phyloP scores from a whole-genome alignment of 768 basidiomycete genomes.

The Vararia minispora region DNA sequence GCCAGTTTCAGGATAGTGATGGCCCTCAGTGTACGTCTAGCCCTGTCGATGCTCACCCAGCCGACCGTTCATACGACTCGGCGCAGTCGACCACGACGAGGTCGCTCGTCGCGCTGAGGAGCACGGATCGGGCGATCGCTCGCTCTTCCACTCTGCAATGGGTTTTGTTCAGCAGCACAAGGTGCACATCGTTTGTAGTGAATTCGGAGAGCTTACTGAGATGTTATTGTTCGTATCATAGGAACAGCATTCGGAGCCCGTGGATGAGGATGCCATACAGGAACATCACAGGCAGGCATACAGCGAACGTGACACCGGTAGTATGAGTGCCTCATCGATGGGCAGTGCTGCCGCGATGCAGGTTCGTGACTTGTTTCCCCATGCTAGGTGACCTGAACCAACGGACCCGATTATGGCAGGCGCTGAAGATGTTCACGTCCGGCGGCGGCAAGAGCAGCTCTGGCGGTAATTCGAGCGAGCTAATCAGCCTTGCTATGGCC shows the following conservation, averaged over 20 bases:
- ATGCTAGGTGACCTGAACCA: too few relatives aligned
- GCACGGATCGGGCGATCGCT: conserved; percentile 45
- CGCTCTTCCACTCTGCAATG: conserved; percentile 46
- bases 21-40: conserved; percentile 16
- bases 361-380: conserved; percentile 24
- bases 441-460: conserved; percentile 25
- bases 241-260: conserved; percentile 42
- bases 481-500: conserved; percentile 82
- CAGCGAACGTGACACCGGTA: conserved; percentile 33
- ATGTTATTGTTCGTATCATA: conserved; percentile 17
- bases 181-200: conserved; percentile 20
- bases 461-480: conserved; percentile 39
- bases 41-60: too few relatives aligned
- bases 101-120: conserved; percentile 43
- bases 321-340: conserved; percentile 48
- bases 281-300: conserved; percentile 56
- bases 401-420: conserved; percentile 25
- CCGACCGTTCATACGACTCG: too few relatives aligned
- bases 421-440: conserved; percentile 57
- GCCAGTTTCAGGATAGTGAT: conserved; percentile 4
- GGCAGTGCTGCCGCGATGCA: conserved; percentile 74
- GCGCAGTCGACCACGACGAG: conserved; percentile 51
- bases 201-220: not conserved
- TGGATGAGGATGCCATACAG: conserved; percentile 57
- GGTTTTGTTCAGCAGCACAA: conserved; percentile 40